phyloP scores from a whole-genome alignment of 176 grass and related monocot genomes.

The Eleusine indica region DNA sequence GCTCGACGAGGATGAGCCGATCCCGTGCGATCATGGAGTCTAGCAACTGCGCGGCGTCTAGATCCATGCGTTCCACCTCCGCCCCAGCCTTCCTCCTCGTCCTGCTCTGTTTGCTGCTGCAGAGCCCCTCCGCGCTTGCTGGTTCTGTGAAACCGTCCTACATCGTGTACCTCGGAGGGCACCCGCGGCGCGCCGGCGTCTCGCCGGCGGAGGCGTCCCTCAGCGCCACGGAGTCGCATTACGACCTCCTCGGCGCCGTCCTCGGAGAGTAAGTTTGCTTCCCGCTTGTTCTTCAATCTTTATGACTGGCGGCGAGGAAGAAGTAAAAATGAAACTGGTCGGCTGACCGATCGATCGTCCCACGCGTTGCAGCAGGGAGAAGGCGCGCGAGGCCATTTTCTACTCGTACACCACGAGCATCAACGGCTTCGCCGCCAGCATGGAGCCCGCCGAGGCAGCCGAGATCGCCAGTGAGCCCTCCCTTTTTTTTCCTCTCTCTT shows the following conservation, averaged over 20 bases:
- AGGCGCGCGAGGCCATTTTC: constrained; percentile 60
- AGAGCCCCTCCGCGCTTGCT: not conserved
- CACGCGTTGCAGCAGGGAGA: constrained; percentile 41
- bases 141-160: constrained; percentile 48
- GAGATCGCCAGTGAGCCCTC: constrained; percentile 54
- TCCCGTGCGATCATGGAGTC: not conserved
- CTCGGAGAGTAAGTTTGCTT: constrained; percentile 55
- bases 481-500: not conserved
- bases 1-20: not conserved
- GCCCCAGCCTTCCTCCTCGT: not conserved
- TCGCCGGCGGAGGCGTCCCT: constrained; percentile 28
- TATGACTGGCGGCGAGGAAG: not conserved
- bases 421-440: constrained; percentile 77
- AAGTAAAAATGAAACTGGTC: no score
- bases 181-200: constrained; percentile 16
- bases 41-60: not conserved
- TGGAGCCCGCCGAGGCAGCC: constrained; percentile 50
- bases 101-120: constrained; percentile 10
- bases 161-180: constrained; percentile 80
- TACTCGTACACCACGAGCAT: constrained; percentile 85
- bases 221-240: constrained; percentile 48
- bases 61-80: not conserved
- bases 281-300: not conserved
- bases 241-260: constrained; percentile 63
- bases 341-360: not conserved